Conservation (phyloP, 2,329 filamentous ascomycete species). For the Alternaria sp. region DNA sequence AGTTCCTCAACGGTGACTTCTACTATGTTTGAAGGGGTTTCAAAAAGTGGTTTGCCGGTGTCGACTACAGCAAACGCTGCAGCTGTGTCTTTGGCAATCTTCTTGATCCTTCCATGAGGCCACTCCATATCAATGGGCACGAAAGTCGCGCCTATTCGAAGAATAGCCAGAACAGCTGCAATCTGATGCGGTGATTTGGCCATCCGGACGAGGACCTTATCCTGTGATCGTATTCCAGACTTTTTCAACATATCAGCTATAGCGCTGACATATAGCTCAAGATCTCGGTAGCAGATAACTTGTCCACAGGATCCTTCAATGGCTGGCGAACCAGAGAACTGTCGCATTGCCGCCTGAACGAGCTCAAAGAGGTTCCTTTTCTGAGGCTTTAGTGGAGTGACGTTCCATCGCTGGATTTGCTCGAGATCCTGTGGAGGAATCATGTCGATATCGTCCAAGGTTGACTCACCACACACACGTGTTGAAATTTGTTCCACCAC, state of each 20-base stretch:
- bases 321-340: conserved; percentile 28
- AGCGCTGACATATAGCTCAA: neutral
- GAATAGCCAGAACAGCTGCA: conserved; percentile 51
- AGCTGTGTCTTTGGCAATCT: conserved; percentile 31
- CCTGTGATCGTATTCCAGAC: conserved; percentile 18
- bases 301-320: conserved; percentile 20
- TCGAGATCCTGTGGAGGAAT: neutral
- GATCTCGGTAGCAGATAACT: neutral
- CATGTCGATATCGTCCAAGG: neutral
- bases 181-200: conserved; percentile 31
- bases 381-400: neutral
- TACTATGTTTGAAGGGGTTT: neutral
- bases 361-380: neutral
- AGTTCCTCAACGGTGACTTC: neutral
- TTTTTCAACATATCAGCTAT: conserved; percentile 18
- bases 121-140: conserved; percentile 46
- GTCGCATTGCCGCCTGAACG: neutral
- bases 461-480: neutral
- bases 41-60: neutral
- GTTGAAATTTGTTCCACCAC: neutral
- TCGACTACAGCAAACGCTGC: neutral
- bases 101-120: conserved; percentile 36
- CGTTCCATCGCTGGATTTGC: neutral
- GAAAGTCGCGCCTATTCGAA: conserved; percentile 56
- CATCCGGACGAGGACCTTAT: conserved; percentile 31